A percentile compares a stretch with the other conserved stretches of the same genome.
Evolutionary conservation across 148 eudicot genomes (phyloP).

Genomic region (Rhododendron simsii): DNA sequence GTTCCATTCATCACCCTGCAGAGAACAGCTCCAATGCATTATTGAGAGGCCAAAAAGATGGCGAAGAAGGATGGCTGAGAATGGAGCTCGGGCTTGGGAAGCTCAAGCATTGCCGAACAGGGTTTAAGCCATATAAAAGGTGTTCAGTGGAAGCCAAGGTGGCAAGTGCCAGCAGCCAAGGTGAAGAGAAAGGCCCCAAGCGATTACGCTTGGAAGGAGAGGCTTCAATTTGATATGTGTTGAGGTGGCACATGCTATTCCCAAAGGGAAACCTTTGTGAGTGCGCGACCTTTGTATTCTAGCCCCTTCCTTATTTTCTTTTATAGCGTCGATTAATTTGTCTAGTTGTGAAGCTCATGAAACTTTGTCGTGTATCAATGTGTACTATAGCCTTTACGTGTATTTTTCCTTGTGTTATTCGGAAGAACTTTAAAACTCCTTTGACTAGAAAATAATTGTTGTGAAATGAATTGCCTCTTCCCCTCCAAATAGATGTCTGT

Average conservation of each 20-base stretch:
- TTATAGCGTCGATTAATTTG: constrained; percentile 1
- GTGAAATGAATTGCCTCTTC: not conserved
- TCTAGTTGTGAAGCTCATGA: constrained; percentile 11
- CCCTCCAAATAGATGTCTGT: not conserved
- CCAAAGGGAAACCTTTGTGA: constrained; percentile 16
- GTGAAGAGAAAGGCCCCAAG: constrained; percentile 67
- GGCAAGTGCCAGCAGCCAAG: constrained; percentile 35
- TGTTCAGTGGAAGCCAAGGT: constrained; percentile 74
- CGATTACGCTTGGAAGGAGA: constrained; percentile 74
- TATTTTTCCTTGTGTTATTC: constrained; percentile 1
- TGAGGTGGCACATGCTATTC: constrained; percentile 20
- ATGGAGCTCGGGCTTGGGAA: constrained; percentile 47
- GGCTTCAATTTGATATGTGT: constrained; percentile 41
- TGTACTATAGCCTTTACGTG: constrained; percentile 7
- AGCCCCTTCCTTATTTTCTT: not conserved
- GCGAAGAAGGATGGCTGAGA: constrained; percentile 28
- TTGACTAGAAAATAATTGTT: not conserved
- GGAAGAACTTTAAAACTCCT: not conserved
- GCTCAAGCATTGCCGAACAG: constrained; percentile 56
- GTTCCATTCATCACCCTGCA: constrained; percentile 25
- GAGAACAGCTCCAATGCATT: constrained; percentile 17
- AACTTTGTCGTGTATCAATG: constrained; percentile 15
- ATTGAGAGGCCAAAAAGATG: constrained; percentile 29
- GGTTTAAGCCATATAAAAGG: constrained; percentile 95
- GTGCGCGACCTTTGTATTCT: constrained; percentile 16